Evolutionary conservation across 495 filamentous ascomycete species (phyloP), one percentile per base, ranked within the genome.

Genomic region (Podospora appendiculata): DNA sequence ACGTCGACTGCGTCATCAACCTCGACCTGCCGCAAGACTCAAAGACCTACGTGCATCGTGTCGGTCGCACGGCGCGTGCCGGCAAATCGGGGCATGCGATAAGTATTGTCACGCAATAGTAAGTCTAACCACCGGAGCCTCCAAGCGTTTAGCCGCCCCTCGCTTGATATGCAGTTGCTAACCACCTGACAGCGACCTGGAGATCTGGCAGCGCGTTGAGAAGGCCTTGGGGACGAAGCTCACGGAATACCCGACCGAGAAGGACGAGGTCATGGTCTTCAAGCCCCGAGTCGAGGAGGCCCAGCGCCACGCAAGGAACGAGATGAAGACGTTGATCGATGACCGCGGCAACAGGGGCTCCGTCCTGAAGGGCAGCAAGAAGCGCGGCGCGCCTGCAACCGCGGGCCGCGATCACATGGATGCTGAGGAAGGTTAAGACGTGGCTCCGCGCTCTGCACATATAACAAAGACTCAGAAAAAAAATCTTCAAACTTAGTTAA

Each of bases 31-130:
- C 89, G 0, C 74, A 75, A 12, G 88, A 92, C 54, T 85, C 82
- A 60, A 93, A 96, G 67, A 96, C 89, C 0, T 98, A 96, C 60
- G 88, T 98, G 47, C 93, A 98, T 64, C 83, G 93, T 40, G 92
- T 96, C 3, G 93, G 93, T 7, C 85, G 93, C 54, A 98, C 93
- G 0, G 93, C 93, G 0, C 79, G 93, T 67, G 92, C 93, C 0
- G 92, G 92, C 12, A 88, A 89, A 61, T 83, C 81, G 19, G 92
- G 92, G n/a, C 75, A 86, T 34, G 89, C 90, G 1, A 78, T 96
- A 40, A 84, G 76, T 25, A 67, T 97, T 8, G 84, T 92, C 3
- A 94, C 87, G 4, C 93, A 98, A 63, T 97, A 96, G 64, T 66
- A 60, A 58, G 1, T 48, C 5, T 5, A 38, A 38, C 25, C 25